Conservation (phyloP, 2,329 filamentous ascomycete genomes). For the Apiospora saccharicola region DNA sequence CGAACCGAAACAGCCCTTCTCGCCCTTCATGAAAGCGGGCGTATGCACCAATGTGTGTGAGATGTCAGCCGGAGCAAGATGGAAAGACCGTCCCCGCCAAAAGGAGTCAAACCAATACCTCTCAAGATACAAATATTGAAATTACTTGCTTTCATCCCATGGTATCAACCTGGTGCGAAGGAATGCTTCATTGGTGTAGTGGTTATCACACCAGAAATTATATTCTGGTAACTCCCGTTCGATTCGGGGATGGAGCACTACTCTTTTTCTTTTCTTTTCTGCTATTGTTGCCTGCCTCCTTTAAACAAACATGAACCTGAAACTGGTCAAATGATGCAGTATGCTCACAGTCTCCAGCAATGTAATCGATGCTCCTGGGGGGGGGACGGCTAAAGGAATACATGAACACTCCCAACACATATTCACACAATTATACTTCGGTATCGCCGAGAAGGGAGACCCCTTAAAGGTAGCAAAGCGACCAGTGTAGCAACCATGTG, state of each 20-base stretch:
- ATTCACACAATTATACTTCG: neutral
- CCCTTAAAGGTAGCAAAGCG: neutral
- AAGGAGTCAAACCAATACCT: neutral
- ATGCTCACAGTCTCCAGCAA: too few species aligned
- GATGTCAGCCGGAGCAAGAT: too few species aligned
- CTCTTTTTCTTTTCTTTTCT: neutral
- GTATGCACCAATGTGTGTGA: too few species aligned
- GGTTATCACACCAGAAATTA: neutral
- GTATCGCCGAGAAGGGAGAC: neutral
- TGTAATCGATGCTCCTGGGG: too few species aligned
- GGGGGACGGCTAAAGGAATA: too few species aligned
- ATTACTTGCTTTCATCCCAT: neutral
- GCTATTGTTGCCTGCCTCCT: neutral
- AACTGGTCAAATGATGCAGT: too few species aligned
- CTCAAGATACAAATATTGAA: neutral
- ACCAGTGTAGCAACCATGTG: neutral
- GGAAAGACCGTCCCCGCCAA: too few species aligned
- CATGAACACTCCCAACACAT: neutral
- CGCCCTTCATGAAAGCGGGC: too few species aligned
- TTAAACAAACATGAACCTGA: neutral
- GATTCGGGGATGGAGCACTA: neutral
- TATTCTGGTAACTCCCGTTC: conserved; percentile 2
- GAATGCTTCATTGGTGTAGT: neutral
- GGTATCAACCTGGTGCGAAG: neutral
- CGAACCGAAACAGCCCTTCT: too few species aligned